Conservation (phyloP, 345 rosid species). For the Eucalyptus marginata region DNA sequence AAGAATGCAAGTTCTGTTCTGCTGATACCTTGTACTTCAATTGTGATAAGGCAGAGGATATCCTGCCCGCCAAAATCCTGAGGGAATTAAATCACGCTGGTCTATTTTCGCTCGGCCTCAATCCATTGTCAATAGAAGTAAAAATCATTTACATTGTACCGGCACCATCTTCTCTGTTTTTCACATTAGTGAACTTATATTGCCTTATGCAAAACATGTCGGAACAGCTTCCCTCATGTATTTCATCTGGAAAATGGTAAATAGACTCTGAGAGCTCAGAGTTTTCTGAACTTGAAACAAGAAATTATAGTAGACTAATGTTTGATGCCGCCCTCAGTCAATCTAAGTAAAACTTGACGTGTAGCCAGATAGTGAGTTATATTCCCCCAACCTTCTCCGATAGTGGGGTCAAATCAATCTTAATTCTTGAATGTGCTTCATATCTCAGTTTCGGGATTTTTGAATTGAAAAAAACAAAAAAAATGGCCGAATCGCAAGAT, state of each 20-base stretch:
- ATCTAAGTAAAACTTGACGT: background rate
- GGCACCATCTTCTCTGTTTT: background rate
- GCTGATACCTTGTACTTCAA: background rate
- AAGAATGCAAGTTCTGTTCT: background rate
- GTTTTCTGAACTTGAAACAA: background rate
- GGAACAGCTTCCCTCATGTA: background rate
- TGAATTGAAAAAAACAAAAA: background rate
- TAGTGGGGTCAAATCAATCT: background rate
- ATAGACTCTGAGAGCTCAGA: background rate
- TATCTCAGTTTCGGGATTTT: background rate
- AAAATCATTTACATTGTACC: background rate
- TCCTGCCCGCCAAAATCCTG: background rate
- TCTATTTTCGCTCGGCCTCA: background rate
- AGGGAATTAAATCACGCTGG: background rate
- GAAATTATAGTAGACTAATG: background rate
- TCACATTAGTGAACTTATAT: background rate
- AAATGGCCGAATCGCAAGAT: background rate
- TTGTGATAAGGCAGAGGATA: background rate
- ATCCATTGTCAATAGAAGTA: background rate
- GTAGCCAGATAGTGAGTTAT: background rate
- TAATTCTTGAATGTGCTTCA: no score
- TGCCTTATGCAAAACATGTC: background rate
- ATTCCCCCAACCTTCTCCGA: background rate
- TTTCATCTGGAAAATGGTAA: background rate
- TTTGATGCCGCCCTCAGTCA: background rate